phyloP scores from a whole-genome alignment of 1,139 yeast species.

The Pneumocystis jirovecii region DNA sequence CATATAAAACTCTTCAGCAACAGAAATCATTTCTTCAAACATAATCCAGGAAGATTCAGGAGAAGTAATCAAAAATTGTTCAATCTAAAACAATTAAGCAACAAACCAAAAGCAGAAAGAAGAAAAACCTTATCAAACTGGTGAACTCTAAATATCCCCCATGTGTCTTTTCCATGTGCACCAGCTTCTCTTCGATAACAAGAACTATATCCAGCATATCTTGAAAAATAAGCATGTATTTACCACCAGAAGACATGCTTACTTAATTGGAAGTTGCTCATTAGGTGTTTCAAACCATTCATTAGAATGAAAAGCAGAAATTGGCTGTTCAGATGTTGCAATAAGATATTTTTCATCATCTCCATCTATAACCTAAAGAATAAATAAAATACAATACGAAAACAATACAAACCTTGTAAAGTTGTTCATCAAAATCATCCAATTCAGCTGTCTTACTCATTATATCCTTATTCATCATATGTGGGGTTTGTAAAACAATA shows the following conservation, averaged over 20 bases:
- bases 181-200: constrained; percentile 99
- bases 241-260: background rate
- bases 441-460: constrained; percentile 99
- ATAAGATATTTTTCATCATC: constrained; percentile 92
- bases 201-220: constrained; percentile 94
- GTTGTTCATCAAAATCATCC: constrained; percentile 94
- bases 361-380: constrained; percentile 46
- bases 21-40: constrained; percentile 84
- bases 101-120: background rate
- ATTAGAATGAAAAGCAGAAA: constrained; percentile 90
- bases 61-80: constrained; percentile 88
- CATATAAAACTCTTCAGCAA: constrained; percentile 86
- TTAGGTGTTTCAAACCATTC: constrained; percentile 98
- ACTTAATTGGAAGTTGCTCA: constrained; percentile 76
- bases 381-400: background rate
- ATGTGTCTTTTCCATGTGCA: constrained; percentile 97
- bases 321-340: constrained; percentile 99
- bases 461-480: constrained; percentile 98
- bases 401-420: constrained; percentile 53
- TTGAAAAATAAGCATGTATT: constrained; percentile 16
- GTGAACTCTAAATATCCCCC: constrained; percentile 99
- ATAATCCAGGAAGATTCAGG: constrained; percentile 98
- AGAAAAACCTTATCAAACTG: constrained; percentile 61
- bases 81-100: constrained; percentile 31
- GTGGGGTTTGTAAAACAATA: constrained; percentile 93